A percentile compares a stretch with the other conserved stretches of the same genome.
These are phyloP conservation scores for Bidens hawaiensis DNA, from an alignment of 140 eudicot genomes.

Conservation along the genomic window DNA sequence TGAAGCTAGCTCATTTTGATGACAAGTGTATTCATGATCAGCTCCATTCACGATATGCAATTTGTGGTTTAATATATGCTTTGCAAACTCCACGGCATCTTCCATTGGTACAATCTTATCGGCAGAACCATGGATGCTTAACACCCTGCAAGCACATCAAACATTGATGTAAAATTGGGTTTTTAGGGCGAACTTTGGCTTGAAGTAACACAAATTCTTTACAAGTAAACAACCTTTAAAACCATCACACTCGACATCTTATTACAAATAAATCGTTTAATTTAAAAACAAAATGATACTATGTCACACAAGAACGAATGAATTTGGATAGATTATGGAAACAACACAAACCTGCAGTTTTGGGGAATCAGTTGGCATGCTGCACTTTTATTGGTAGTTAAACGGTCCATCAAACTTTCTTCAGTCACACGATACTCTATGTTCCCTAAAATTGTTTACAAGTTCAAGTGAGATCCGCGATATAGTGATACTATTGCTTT, in stretches of 20 bases:
- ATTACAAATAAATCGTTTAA: not conserved
- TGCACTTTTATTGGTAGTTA: slow-evolving; percentile 54
- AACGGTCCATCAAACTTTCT: slow-evolving; percentile 70
- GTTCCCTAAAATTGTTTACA: slow-evolving; percentile 39
- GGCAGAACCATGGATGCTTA: slow-evolving; percentile 65
- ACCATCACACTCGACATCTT: not conserved
- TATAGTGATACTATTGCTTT: not conserved
- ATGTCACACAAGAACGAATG: slow-evolving; percentile 1
- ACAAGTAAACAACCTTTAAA: not conserved
- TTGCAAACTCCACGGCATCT: slow-evolving; percentile 61
- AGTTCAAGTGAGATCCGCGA: slow-evolving; percentile 11
- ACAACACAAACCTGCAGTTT: slow-evolving; percentile 59
- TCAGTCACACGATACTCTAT: slow-evolving; percentile 67
- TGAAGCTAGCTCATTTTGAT: slow-evolving; percentile 48
- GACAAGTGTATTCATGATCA: slow-evolving; percentile 72
- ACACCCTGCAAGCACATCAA: slow-evolving; percentile 41
- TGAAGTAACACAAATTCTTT: not conserved
- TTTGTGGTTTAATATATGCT: slow-evolving; percentile 46
- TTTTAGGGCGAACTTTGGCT: not conserved
- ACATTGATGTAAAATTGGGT: not conserved
- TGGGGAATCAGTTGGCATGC: slow-evolving; percentile 47
- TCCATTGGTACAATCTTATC: slow-evolving; percentile 55
- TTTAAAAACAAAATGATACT: not conserved
- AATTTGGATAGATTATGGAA: slow-evolving; percentile 1
- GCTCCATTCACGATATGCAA: slow-evolving; percentile 62